Evolutionary conservation across 1,139 yeast species (phyloP).

Genomic region (Protomyces lactucae-debilis): DNA sequence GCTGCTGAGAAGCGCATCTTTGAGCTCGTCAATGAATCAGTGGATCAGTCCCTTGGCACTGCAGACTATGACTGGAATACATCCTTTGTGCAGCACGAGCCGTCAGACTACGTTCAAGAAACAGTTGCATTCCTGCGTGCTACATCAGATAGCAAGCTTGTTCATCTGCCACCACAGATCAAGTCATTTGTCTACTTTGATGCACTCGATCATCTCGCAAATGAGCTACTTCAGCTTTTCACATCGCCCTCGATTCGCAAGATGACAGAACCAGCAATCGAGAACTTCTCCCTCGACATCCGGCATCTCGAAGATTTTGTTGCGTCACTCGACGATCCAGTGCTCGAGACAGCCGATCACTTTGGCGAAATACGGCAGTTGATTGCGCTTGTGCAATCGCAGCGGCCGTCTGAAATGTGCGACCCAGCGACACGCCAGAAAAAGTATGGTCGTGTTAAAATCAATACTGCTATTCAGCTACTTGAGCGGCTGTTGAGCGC

Average conservation of each 20-base stretch:
- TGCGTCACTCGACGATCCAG: conserved; percentile 42
- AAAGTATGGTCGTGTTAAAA: conserved; percentile 57
- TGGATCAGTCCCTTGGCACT: conserved; percentile 73
- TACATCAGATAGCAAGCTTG: conserved; percentile 80
- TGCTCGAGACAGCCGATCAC: conserved; percentile 38
- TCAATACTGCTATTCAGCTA: conserved; percentile 53
- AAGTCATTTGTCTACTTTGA: conserved; percentile 75
- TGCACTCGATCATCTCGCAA: conserved; percentile 79
- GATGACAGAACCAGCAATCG: conserved; percentile 48
- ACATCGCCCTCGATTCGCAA: conserved; percentile 45
- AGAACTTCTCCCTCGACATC: conserved; percentile 60
- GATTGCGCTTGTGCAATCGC: conserved; percentile 50
- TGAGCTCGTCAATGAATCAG: conserved; percentile 56
- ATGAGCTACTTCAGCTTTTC: conserved; percentile 56
- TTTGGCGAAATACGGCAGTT: conserved; percentile 60
- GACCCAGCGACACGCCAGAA: conserved; percentile 54
- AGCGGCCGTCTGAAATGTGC: conserved; percentile 51
- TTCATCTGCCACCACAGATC: conserved; percentile 72
- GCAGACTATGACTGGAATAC: conserved; percentile 77
- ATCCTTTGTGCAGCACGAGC: conserved; percentile 49
- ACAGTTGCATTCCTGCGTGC: conserved; percentile 83
- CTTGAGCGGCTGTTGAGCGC: conserved; percentile 43
- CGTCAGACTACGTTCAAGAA: conserved; percentile 73
- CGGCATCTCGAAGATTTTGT: conserved; percentile 54
- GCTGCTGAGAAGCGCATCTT: conserved; percentile 77